phyloP scores from a whole-genome alignment of 2,329 filamentous ascomycete species.

The Aspergillus sp. region DNA sequence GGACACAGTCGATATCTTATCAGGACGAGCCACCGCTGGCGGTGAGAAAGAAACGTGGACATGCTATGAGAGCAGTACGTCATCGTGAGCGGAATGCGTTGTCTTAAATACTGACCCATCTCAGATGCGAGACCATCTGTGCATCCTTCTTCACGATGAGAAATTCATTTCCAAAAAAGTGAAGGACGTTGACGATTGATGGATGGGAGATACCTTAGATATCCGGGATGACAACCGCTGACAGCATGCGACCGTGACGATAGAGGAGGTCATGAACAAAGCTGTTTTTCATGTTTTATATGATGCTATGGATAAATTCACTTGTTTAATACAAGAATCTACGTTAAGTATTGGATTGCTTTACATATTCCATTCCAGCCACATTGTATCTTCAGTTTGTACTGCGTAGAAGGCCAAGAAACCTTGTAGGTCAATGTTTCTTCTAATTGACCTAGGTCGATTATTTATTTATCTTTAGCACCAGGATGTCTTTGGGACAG shows the following conservation, averaged over 20 bases:
- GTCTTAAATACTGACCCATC: neutral
- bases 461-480: too few species aligned
- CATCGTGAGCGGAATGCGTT: neutral
- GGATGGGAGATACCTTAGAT: neutral
- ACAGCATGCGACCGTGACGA: too few species aligned
- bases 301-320: neutral
- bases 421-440: too few species aligned
- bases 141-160: neutral
- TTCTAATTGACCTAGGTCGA: too few species aligned
- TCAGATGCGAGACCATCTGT: neutral
- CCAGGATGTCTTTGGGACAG: too few species aligned
- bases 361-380: neutral
- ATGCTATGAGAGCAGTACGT: slow-evolving; percentile 21
- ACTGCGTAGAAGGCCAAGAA: neutral
- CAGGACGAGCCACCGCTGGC: slow-evolving; percentile 56
- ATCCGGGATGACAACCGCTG: too few species aligned
- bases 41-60: slow-evolving; percentile 20
- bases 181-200: neutral
- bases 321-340: neutral
- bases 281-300: neutral
- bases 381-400: neutral
- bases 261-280: neutral
- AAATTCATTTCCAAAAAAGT: neutral
- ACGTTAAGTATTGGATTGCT: neutral
- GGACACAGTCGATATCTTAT: slow-evolving; percentile 76